Conservation (phyloP, 345 rosid genomes). For the Murraya koenigii region DNA sequence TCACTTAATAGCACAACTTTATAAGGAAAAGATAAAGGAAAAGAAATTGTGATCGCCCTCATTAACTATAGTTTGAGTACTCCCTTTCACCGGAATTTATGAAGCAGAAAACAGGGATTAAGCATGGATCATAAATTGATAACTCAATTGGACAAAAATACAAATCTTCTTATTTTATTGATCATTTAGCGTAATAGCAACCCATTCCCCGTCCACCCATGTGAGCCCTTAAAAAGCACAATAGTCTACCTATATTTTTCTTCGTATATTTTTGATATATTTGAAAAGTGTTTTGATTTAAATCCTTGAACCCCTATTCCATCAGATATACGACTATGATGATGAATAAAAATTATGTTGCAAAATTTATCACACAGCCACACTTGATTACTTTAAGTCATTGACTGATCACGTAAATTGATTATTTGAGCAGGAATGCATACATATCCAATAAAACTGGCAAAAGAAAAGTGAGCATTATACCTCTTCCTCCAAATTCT, state of each 20-base stretch:
- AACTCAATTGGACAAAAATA: background rate
- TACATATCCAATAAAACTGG: background rate
- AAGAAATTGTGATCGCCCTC: background rate
- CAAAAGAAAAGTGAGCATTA: background rate
- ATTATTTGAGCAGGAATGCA: background rate
- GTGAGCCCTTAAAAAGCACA: background rate
- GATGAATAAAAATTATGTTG: background rate
- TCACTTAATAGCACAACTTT: background rate
- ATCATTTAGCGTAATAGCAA: too few relatives aligned
- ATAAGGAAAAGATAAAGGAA: background rate
- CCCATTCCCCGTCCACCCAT: too few relatives aligned
- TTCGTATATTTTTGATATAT: background rate
- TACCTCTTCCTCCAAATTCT: slow-evolving; percentile 91
- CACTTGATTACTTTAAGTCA: too few relatives aligned
- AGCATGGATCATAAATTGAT: background rate
- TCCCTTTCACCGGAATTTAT: background rate
- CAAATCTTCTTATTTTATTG: background rate
- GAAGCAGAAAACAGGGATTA: background rate
- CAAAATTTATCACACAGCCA: background rate
- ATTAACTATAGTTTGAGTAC: background rate
- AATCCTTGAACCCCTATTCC: background rate
- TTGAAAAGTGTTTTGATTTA: background rate
- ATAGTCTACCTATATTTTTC: background rate
- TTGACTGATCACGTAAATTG: background rate
- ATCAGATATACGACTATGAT: background rate